phyloP scores from a whole-genome alignment of 306 rosid species.

The Trifolium repens region DNA sequence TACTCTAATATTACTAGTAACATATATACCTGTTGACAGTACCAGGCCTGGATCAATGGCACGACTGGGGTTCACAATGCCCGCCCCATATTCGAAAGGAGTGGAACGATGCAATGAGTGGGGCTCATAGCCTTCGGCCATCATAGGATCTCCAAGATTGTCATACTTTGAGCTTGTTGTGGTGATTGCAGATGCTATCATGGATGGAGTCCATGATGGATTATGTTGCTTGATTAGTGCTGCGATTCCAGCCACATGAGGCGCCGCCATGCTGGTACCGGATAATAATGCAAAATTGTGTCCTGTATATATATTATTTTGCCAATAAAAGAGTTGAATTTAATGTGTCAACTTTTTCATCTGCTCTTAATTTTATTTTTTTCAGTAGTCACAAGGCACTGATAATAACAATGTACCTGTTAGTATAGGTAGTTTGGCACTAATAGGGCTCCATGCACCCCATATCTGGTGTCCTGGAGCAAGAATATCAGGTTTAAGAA shows the following conservation, averaged over 20 bases:
- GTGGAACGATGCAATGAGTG: conserved; percentile 60
- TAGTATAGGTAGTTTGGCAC: conserved; percentile 64
- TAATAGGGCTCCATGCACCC: conserved; percentile 91
- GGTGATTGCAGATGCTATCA: conserved; percentile 83
- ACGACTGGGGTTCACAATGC: conserved; percentile 61
- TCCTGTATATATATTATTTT: conserved; percentile 49
- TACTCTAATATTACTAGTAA: conserved; percentile 6
- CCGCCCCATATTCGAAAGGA: conserved; percentile 81
- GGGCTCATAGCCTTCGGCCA: conserved; percentile 66
- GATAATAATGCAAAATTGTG: conserved; percentile 68
- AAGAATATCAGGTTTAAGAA: conserved; percentile 89
- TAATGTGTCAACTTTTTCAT: background rate
- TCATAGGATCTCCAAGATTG: conserved; percentile 57
- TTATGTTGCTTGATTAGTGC: conserved; percentile 83
- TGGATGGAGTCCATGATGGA: conserved; percentile 90
- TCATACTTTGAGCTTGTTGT: conserved; percentile 79
- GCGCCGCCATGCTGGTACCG: conserved; percentile 94
- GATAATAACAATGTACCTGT: conserved; percentile 46
- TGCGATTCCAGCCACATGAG: conserved; percentile 90
- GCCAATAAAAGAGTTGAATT: conserved; percentile 18
- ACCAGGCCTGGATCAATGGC: conserved; percentile 83
- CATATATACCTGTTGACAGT: conserved; percentile 59
- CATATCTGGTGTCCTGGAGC: conserved; percentile 95
- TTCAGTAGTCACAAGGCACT: background rate
- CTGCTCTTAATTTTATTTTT: background rate